A percentile compares a stretch with the other conserved stretches of the same genome.
phyloP scores from a whole-genome alignment of 768 basidiomycete genomes.

The Cyathus striatus region DNA sequence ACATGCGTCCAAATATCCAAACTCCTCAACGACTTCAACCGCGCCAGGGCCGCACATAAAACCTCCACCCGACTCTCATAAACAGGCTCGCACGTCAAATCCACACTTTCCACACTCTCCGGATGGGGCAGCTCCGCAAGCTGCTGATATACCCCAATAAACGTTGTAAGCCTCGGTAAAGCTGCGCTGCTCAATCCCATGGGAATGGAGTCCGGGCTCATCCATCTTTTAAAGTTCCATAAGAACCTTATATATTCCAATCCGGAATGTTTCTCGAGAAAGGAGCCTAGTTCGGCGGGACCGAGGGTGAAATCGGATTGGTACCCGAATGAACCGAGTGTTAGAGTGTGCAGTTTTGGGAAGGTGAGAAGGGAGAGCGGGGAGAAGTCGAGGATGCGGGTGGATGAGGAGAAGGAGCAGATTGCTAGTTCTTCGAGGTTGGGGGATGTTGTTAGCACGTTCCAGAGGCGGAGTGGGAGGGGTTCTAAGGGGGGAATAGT shows the following conservation, averaged over 20 bases:
- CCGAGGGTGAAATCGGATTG: constrained; percentile 37
- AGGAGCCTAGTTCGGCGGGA: constrained; percentile 25
- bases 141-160: constrained; percentile 44
- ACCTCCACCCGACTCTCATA: too few species aligned
- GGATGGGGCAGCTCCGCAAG: too few species aligned
- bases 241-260: constrained; percentile 39
- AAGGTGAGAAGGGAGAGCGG: constrained; percentile 33
- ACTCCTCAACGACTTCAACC: too few species aligned
- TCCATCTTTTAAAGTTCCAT: constrained; percentile 49
- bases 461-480: constrained; percentile 39
- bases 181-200: too few species aligned
- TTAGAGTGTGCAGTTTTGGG: constrained; percentile 36
- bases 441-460: constrained; percentile 42
- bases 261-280: constrained; percentile 30
- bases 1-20: too few species aligned
- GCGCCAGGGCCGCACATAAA: too few species aligned
- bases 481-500: constrained; percentile 32
- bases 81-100: too few species aligned
- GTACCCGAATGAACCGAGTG: constrained; percentile 47
- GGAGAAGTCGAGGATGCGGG: constrained; percentile 38
- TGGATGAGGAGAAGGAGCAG: constrained; percentile 43
- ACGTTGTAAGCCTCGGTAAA: constrained; percentile 32
- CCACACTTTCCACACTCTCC: too few species aligned
- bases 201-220: too few species aligned
- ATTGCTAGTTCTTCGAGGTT: constrained; percentile 44